Conservation (phyloP, 306 rosid genomes). For the Inga leiocalycina region DNA sequence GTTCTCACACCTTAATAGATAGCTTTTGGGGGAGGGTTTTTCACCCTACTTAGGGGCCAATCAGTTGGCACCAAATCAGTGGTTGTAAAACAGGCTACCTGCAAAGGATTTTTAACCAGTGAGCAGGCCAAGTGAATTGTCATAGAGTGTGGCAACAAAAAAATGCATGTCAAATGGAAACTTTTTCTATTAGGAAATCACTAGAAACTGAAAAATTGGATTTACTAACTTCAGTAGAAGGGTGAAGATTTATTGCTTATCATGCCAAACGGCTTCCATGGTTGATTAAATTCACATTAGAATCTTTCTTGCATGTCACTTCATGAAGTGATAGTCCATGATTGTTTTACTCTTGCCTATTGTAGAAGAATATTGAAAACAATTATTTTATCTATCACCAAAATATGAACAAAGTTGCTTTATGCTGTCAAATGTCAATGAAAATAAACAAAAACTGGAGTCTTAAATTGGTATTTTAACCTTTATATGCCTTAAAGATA, state of each 20-base stretch:
- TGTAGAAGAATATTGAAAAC: neutral
- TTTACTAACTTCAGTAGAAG: neutral
- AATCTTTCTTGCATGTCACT: neutral
- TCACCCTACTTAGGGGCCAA: neutral
- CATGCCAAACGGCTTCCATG: neutral
- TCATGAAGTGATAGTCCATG: neutral
- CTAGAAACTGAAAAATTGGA: neutral
- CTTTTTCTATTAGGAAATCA: neutral
- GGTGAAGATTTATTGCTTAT: neutral
- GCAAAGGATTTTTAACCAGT: neutral
- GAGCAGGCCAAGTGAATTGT: neutral
- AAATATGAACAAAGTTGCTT: neutral
- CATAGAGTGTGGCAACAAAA: neutral
- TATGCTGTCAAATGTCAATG: neutral
- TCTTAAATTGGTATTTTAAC: neutral
- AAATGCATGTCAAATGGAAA: neutral
- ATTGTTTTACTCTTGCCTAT: neutral
- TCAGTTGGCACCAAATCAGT: neutral
- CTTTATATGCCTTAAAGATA: neutral
- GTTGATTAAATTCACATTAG: neutral
- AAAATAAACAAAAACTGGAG: neutral
- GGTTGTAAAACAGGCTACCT: neutral
- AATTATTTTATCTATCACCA: neutral
- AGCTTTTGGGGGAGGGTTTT: neutral
- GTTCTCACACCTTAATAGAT: neutral